Percentiles rank a stretch among this genome's conserved stretches.
phyloP scores from a whole-genome alignment of 2,329 filamentous ascomycete species.

The Colletotrichum filicis region DNA sequence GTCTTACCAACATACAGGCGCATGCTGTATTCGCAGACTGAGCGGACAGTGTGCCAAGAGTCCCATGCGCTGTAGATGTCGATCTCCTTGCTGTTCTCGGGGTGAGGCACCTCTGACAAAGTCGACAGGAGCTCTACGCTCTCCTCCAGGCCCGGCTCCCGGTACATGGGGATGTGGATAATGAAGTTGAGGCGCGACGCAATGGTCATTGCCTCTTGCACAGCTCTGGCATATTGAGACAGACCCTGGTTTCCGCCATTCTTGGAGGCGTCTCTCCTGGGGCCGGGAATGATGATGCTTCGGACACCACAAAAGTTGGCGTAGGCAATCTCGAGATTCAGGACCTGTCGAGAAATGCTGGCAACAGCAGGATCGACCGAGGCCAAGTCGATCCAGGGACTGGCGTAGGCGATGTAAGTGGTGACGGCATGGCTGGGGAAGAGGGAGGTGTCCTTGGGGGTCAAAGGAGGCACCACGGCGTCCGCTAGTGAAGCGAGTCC shows the following conservation, averaged over 20 bases:
- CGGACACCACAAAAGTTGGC: slow-evolving; percentile 93
- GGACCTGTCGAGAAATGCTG: slow-evolving; percentile 87
- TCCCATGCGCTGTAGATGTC: slow-evolving; percentile 90
- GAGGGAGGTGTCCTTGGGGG: slow-evolving; percentile 81
- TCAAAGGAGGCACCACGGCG: slow-evolving; percentile 75
- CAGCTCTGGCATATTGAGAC: slow-evolving; percentile 83
- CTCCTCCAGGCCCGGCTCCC: slow-evolving; percentile 71
- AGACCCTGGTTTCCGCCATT: slow-evolving; percentile 61
- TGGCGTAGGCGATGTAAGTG: slow-evolving; percentile 82
- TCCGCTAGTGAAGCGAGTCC: slow-evolving; percentile 56
- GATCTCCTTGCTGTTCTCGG: slow-evolving; percentile 54
- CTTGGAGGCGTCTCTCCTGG: slow-evolving; percentile 70
- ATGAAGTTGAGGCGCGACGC: slow-evolving; percentile 83
- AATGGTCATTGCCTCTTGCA: slow-evolving; percentile 81
- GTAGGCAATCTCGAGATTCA: slow-evolving; percentile 92
- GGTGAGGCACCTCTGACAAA: slow-evolving; percentile 47
- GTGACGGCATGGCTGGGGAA: slow-evolving; percentile 75
- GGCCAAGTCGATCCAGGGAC: slow-evolving; percentile 91
- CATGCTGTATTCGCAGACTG: slow-evolving; percentile 84
- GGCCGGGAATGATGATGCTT: slow-evolving; percentile 85
- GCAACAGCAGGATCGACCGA: slow-evolving; percentile 85
- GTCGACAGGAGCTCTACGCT: slow-evolving; percentile 63
- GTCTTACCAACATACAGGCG: slow-evolving; percentile 85
- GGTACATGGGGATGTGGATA: slow-evolving; percentile 86
- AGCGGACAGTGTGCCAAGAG: slow-evolving; percentile 89